Evolutionary conservation across 1,284 basidiomycete species (phyloP).

Genomic region (Trichosporon faecale): DNA sequence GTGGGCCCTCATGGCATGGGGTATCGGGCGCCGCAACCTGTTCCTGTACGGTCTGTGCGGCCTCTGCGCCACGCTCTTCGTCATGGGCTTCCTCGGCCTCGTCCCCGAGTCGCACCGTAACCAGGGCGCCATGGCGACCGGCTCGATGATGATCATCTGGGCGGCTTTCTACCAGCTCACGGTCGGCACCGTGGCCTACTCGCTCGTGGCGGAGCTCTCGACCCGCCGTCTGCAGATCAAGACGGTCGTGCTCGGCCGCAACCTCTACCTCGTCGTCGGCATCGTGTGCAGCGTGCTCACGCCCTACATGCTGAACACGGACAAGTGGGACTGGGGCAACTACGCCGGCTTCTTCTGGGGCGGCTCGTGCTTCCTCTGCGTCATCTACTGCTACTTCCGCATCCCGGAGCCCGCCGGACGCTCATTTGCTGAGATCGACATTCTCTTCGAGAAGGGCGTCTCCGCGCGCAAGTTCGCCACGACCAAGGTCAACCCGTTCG

Average conservation of each 20-base stretch:
- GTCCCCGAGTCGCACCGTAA: conserved; percentile 33
- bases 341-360: conserved; percentile 36
- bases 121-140: conserved; percentile 48
- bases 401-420: conserved; percentile 49
- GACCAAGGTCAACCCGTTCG: conserved; percentile 29
- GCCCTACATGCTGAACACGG: conserved; percentile 55
- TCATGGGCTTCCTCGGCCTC: conserved; percentile 56
- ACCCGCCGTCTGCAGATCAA: conserved; percentile 56
- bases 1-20: conserved; percentile 50
- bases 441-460: conserved; percentile 48
- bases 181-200: conserved; percentile 45
- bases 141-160: conserved; percentile 53
- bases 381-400: conserved; percentile 32
- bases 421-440: conserved; percentile 53
- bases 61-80: conserved; percentile 53
- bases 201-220: conserved; percentile 54
- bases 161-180: conserved; percentile 50
- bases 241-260: conserved; percentile 57
- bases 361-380: conserved; percentile 42
- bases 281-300: conserved; percentile 50
- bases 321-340: conserved; percentile 52
- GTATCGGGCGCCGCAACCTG: conserved; percentile 52
- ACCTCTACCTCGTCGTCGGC: conserved; percentile 51
- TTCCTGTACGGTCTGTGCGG: conserved; percentile 55
- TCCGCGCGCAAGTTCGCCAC: conserved; percentile 28